Percentiles rank a stretch among this genome's conserved stretches.
Evolutionary conservation across 305 asterid genomes (phyloP).

Genomic region (Fraxinus platypoda): DNA sequence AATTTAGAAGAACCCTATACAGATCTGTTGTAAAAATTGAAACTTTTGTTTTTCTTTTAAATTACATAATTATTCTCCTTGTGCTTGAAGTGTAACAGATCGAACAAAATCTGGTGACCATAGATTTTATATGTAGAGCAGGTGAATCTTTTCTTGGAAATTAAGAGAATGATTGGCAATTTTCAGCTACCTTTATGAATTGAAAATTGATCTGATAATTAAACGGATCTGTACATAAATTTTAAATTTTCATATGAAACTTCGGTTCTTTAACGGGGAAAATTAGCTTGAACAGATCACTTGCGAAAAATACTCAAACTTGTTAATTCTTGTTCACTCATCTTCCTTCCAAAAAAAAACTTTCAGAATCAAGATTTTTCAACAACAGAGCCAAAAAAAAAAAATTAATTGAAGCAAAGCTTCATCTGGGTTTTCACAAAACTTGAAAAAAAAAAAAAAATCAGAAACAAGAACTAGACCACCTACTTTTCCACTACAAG

Average conservation of each 20-base stretch:
- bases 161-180: constrained; percentile 2
- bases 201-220: background rate
- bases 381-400: background rate
- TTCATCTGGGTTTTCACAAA: background rate
- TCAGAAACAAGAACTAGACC: constrained; percentile 1
- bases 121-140: background rate
- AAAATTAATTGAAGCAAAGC: background rate
- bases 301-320: background rate
- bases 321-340: background rate
- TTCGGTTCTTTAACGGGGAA: background rate
- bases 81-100: background rate
- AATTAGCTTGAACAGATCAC: background rate
- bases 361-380: background rate
- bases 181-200: background rate
- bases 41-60: background rate
- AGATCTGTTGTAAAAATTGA: no score
- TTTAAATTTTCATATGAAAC: background rate
- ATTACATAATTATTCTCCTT: background rate
- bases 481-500: constrained; percentile 17
- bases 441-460: background rate
- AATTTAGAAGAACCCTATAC: no score
- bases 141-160: constrained; percentile 2
- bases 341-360: background rate
- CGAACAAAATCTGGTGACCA: constrained; percentile 10
- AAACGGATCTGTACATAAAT: constrained; percentile 11